Base-by-base conservation (phyloP, 495 filamentous ascomycete species). In the Talaromyces proteolyticus region DNA sequence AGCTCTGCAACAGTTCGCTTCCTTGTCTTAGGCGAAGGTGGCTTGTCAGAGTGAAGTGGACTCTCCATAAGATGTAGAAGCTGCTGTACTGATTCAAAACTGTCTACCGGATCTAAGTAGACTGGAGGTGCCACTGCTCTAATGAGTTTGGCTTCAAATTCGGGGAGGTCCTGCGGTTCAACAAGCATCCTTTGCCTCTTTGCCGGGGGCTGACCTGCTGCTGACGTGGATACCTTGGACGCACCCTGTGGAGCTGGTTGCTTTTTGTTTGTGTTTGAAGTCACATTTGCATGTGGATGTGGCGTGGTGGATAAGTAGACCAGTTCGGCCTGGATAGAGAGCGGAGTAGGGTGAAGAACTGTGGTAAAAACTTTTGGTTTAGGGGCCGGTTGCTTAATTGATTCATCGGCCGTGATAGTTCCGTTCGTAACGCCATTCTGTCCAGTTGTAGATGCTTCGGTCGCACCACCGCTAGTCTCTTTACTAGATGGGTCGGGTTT, bases 1-100 rank as follows among this genome's bases (percentile, higher is more conserved):
- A 96, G 77, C 58, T 99, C 91, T 5, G 94, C 93, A 10, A 91
- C 84, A 0, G 93, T 99, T 50, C 92, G 80, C 75, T 99, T 97
- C 50, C 94, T 78, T 20, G 82, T 80, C 73, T 95, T 96, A 14
- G 89, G 91, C 45, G 85, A 75, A 1, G 94, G 92, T 24, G 88
- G 83, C 24, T 80, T 74, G 47, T 85, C 76, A 12, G 75, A 76
- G 58, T 96, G 89, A 10, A 88, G 78, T 2, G 90, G 85, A 67
- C 90, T 84, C 43, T 78, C 73, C 58, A 94, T 67, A 26, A 76
- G 70, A 42, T 89, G 78, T 5, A 96, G 72, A 10, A 92, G 68
- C 16, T 70, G 70, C 38, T 88, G 80, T 0, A 80, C 77, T 50
- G 88, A 86, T 38, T 85, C 78, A 11, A 81, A 67, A 55, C 68